Evolutionary conservation across 2,329 filamentous ascomycete species (phyloP).

Genomic region (Aureobasidium lini): DNA sequence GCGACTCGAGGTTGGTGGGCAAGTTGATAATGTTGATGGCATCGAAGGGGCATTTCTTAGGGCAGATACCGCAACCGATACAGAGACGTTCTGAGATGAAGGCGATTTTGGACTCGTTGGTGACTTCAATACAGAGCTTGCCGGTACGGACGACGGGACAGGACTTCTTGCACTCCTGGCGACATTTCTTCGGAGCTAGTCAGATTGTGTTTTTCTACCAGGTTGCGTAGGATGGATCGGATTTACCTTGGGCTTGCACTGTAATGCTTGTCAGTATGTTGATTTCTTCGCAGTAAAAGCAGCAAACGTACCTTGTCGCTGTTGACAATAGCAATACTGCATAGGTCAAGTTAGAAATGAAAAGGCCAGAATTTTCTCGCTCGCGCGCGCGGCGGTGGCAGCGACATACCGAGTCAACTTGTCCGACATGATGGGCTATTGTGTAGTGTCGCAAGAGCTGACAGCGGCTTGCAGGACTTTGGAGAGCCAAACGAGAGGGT

Average conservation of each 20-base stretch:
- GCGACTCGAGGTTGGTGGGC: slow-evolving; percentile 96
- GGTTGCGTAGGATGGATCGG: not conserved
- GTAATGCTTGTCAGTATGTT: slow-evolving; percentile 18
- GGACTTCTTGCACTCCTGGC: slow-evolving; percentile 98
- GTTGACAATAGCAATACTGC: slow-evolving; percentile 96
- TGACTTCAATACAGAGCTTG: slow-evolving; percentile 95
- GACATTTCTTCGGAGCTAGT: slow-evolving; percentile 65
- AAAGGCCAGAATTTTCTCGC: slow-evolving; percentile 13
- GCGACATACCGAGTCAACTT: slow-evolving; percentile 79
- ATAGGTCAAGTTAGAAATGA: slow-evolving; percentile 12
- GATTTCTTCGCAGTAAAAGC: slow-evolving; percentile 16
- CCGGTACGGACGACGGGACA: slow-evolving; percentile 95
- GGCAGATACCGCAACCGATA: slow-evolving; percentile 98
- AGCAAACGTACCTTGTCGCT: slow-evolving; percentile 72
- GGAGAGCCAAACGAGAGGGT: not conserved
- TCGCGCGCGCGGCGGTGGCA: not conserved
- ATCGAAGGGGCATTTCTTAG: slow-evolving; percentile 97
- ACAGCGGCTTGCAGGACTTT: not conserved
- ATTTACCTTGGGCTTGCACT: slow-evolving; percentile 87
- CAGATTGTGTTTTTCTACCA: slow-evolving; percentile 15
- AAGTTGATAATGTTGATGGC: slow-evolving; percentile 99
- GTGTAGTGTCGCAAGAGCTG: not conserved
- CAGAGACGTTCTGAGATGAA: slow-evolving; percentile 96
- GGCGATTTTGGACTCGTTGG: slow-evolving; percentile 80
- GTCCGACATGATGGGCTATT: slow-evolving; percentile 61